Evolutionary conservation across 129 eudicot genomes (phyloP).

Genomic region (Apium graveolens): DNA sequence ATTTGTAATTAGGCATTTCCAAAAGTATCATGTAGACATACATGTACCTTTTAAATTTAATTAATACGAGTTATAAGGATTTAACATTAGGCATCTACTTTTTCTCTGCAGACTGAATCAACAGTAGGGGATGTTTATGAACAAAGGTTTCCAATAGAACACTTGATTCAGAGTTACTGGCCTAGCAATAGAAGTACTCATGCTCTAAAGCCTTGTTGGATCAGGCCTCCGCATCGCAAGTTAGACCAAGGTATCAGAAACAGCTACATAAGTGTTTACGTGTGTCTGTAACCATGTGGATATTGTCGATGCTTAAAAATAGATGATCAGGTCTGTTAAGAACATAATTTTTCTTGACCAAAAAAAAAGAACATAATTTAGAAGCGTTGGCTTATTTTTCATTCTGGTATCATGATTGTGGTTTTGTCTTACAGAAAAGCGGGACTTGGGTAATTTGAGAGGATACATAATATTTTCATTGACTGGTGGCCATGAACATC

Average conservation of each 20-base stretch:
- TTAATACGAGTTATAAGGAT: not conserved
- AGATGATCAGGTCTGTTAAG: not conserved
- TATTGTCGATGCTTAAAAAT: not conserved
- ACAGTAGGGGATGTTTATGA: not conserved
- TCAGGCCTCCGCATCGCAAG: not conserved
- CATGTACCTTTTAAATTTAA: not conserved
- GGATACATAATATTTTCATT: not conserved
- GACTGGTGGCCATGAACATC: constrained; percentile 4
- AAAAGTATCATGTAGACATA: not conserved
- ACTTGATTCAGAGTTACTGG: not conserved
- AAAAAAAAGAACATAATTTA: no score
- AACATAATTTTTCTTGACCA: no score
- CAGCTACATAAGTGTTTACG: not conserved
- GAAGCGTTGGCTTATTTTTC: not conserved
- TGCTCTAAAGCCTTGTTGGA: not conserved
- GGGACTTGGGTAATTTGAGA: not conserved
- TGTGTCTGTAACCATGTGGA: not conserved
- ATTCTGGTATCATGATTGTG: not conserved
- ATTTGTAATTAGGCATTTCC: not conserved
- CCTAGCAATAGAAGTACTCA: not conserved
- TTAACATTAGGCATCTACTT: not conserved
- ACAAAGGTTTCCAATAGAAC: not conserved
- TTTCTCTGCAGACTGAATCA: not conserved
- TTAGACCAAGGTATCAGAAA: not conserved
- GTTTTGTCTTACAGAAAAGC: not conserved